Base-by-base conservation (phyloP, 805 yeast genomes). In the Scheffersomyces ergatensis region DNA sequence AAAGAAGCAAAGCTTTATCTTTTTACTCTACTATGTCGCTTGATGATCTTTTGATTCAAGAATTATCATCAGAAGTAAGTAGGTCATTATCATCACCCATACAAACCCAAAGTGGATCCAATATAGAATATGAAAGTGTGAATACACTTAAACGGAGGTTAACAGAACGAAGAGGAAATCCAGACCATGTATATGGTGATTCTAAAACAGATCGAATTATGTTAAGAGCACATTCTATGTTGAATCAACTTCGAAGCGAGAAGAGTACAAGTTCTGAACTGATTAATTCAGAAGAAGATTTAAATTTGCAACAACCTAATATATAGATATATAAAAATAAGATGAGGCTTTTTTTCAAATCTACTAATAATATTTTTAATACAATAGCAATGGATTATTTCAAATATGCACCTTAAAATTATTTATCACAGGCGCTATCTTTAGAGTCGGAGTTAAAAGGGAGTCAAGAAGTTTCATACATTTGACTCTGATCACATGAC, bases 141-240 rank as follows among this genome's bases (percentile, higher is more conserved):
- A 60, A 55, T 38, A 38, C 54, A 26, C 53, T 69, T 39, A 64
- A 63, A 42, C 47, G 73, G 40, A 51, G 76, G 42, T 46, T 70
- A 58, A 66, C 72, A 4, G 53, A 60, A 4, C 45, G 75, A 35
- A 58, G 53, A 39, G 55, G 53, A 26, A 41, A 43, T 11, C 9
- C 46, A 7, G 49, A 41, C 13, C 34, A 33, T 3, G 38, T 40
- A 8, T n/a, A 18, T 18, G 33, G 16, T 19, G 29, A 38, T 17
- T 30, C 35, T 17, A 52, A 49, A 33, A 42, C 50, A 3, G 71
- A 67, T 41, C 51, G 53, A 33, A 43, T 62, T 2, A 55, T 67
- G 59, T 49, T 65, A 15, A 46, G 76, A 38, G 72, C 74, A 0
- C 72, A 65, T 43, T 60, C 63, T 1, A 67, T 70, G 74, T 57